Evolutionary conservation across 306 rosid genomes (phyloP).

Genomic region (Morella rubra): DNA sequence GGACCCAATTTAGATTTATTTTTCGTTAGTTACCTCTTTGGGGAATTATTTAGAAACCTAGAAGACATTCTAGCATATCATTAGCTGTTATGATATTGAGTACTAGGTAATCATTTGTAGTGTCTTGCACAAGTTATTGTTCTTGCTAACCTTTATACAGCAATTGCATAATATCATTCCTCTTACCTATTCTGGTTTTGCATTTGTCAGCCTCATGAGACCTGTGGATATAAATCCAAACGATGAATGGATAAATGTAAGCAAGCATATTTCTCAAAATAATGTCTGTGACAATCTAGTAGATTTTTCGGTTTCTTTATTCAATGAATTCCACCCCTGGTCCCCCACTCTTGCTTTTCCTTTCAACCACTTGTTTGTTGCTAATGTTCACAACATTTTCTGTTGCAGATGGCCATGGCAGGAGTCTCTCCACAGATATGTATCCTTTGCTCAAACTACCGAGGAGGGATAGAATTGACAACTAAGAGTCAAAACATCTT

Average conservation of each 20-base stretch:
- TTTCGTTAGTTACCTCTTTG: background rate
- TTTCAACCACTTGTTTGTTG: slow-evolving; percentile 23
- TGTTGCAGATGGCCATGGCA: slow-evolving; percentile 88
- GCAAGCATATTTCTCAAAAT: slow-evolving; percentile 36
- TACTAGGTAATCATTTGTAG: slow-evolving; percentile 15
- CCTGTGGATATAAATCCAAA: slow-evolving; percentile 89
- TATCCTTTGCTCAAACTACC: slow-evolving; percentile 59
- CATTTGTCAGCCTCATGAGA: slow-evolving; percentile 81
- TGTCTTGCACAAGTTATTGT: slow-evolving; percentile 6
- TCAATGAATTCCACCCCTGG: slow-evolving; percentile 15
- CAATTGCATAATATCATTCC: slow-evolving; percentile 9
- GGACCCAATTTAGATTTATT: background rate
- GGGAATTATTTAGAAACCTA: slow-evolving; percentile 4
- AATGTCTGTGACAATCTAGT: slow-evolving; percentile 12
- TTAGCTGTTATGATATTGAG: slow-evolving; percentile 15
- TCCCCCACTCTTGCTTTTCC: slow-evolving; percentile 17
- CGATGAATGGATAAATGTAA: slow-evolving; percentile 93
- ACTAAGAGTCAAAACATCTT: slow-evolving; percentile 4
- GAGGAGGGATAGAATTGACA: background rate
- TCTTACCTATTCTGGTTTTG: slow-evolving; percentile 29
- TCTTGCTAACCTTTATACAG: slow-evolving; percentile 11
- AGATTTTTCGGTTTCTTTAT: background rate
- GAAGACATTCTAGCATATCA: slow-evolving; percentile 11
- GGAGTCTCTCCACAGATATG: slow-evolving; percentile 94
- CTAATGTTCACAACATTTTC: slow-evolving; percentile 33